Conservation (phyloP, 2,329 filamentous ascomycete species). For the Colletotrichum sp. region DNA sequence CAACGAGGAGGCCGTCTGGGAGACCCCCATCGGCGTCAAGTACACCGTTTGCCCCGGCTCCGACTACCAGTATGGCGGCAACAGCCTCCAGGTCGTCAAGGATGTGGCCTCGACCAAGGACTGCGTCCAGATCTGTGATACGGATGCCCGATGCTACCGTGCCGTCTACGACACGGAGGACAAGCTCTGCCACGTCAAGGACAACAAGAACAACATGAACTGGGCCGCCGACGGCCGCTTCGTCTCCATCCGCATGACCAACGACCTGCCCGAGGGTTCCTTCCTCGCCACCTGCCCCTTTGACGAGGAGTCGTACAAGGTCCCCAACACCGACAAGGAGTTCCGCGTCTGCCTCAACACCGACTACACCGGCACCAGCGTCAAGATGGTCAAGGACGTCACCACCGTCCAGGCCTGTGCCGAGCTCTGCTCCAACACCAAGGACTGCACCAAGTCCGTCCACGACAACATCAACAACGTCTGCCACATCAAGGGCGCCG, state of each 20-base stretch:
- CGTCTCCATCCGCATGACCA: constrained; percentile 17
- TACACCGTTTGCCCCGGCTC: constrained; percentile 20
- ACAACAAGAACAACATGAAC: constrained; percentile 11
- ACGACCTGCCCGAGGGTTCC: constrained; percentile 11
- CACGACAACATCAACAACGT: constrained; percentile 25
- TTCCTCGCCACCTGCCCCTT: constrained; percentile 16
- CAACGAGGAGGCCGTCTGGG: constrained; percentile 10
- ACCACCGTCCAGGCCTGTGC: constrained; percentile 18
- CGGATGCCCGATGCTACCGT: constrained; percentile 9
- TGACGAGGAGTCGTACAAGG: constrained; percentile 4
- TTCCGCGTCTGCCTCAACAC: constrained; percentile 18
- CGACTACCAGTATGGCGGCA: constrained; percentile 15
- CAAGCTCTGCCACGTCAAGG: constrained; percentile 16
- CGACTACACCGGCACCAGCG: constrained; percentile 15
- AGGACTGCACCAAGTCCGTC: constrained; percentile 20
- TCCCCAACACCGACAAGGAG: neutral
- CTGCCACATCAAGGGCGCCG: constrained; percentile 23
- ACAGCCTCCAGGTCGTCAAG: constrained; percentile 1
- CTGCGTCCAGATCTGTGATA: constrained; percentile 17
- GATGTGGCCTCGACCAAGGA: constrained; percentile 5
- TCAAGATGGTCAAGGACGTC: constrained; percentile 5
- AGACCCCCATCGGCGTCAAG: constrained; percentile 8
- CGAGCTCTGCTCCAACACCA: constrained; percentile 17
- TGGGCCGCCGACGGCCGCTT: constrained; percentile 18
- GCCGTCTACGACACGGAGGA: constrained; percentile 20